These are phyloP conservation scores for Kodamaea sp. DNA, from an alignment of 1,139 yeast genomes.

Conservation along the genomic window DNA sequence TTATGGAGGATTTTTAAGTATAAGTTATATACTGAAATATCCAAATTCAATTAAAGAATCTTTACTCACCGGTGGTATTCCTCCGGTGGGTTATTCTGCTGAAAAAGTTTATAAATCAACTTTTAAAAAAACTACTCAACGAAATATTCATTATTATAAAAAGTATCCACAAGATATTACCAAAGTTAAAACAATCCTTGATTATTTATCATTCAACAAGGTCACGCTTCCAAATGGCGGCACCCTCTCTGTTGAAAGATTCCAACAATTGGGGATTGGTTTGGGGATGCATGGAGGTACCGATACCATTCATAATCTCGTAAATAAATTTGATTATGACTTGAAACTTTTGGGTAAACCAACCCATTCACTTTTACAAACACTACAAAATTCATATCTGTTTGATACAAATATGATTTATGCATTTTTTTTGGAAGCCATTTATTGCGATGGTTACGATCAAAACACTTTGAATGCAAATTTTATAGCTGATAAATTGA, in stretches of 20 bases:
- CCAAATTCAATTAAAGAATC: slow-evolving; percentile 39
- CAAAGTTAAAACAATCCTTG: slow-evolving; percentile 36
- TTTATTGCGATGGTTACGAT: slow-evolving; percentile 43
- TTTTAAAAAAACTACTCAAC: slow-evolving; percentile 41
- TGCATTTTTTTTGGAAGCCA: slow-evolving; percentile 56
- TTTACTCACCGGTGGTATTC: slow-evolving; percentile 55
- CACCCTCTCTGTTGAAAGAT: slow-evolving; percentile 43
- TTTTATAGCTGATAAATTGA: slow-evolving; percentile 48
- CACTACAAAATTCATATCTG: slow-evolving; percentile 29
- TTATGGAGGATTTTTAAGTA: slow-evolving; percentile 53
- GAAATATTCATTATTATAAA: slow-evolving; percentile 45
- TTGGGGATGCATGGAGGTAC: slow-evolving; percentile 54
- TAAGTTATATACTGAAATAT: slow-evolving; percentile 47
- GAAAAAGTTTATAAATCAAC: slow-evolving; percentile 51
- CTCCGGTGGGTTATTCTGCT: slow-evolving; percentile 43
- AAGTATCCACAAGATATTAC: slow-evolving; percentile 46
- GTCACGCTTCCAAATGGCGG: slow-evolving; percentile 50
- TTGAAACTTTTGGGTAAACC: slow-evolving; percentile 31
- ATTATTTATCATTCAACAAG: slow-evolving; percentile 26
- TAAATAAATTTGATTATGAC: slow-evolving; percentile 38
- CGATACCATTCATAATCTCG: slow-evolving; percentile 41
- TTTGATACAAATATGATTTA: slow-evolving; percentile 54
- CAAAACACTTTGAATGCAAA: slow-evolving; percentile 18
- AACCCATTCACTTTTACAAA: slow-evolving; percentile 30
- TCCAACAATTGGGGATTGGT: slow-evolving; percentile 48